Percentiles rank a stretch among this genome's conserved stretches.
Evolutionary conservation across 352 stramenopile species (phyloP).

Genomic region (Globisporangium polare): DNA sequence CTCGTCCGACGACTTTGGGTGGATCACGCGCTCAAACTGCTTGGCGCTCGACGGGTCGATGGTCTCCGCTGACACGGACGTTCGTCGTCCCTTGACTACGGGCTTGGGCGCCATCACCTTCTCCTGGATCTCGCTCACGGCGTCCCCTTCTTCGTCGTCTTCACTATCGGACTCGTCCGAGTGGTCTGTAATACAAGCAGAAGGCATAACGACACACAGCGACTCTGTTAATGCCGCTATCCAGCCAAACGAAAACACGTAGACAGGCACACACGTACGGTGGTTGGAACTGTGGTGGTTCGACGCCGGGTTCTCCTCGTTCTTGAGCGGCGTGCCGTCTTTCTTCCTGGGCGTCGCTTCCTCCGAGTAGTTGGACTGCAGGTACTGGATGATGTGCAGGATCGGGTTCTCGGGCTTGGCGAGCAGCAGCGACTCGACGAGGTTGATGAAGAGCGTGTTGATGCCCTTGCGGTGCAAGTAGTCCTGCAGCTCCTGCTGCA

Average conservation of each 20-base stretch:
- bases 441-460: constrained; percentile 91
- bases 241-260: background rate
- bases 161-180: constrained; percentile 88
- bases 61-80: constrained; percentile 86
- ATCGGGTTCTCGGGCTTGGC: constrained; percentile 89
- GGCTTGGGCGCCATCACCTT: constrained; percentile 52
- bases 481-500: constrained; percentile 90
- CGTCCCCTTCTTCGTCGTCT: constrained; percentile 76
- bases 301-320: constrained; percentile 49
- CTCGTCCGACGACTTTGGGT: constrained; percentile 83
- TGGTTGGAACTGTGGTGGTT: constrained; percentile 20
- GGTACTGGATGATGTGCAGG: constrained; percentile 87
- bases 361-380: constrained; percentile 86
- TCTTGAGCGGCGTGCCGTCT: constrained; percentile 17
- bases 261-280: constrained; percentile 1
- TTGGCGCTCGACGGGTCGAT: constrained; percentile 79
- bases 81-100: constrained; percentile 79
- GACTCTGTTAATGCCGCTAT: background rate
- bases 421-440: constrained; percentile 88
- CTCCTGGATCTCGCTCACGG: constrained; percentile 78
- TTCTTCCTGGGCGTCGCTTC: constrained; percentile 55
- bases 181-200: constrained; percentile 52
- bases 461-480: constrained; percentile 91
- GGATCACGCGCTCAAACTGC: constrained; percentile 77
- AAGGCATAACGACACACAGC: constrained; percentile 3